phyloP scores from a whole-genome alignment of 106 monocot species.

The Dendrobium catenatum region DNA sequence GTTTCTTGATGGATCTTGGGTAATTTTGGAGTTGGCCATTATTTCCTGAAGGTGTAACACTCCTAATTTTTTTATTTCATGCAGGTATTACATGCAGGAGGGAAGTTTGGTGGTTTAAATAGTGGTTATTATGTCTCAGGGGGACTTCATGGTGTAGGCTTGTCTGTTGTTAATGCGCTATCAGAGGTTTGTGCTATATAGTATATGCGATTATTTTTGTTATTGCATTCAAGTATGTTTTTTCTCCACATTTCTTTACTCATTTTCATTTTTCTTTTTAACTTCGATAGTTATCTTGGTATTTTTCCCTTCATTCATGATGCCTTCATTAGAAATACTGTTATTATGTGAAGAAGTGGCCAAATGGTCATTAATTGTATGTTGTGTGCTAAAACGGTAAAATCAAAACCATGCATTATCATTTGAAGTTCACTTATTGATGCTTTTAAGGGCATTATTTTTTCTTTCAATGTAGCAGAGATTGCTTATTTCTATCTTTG shows the following conservation, averaged over 20 bases:
- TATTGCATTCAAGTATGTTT: background rate
- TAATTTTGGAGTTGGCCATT: background rate
- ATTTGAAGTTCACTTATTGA: background rate
- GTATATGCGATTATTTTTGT: background rate
- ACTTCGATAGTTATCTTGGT: background rate
- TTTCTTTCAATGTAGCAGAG: background rate
- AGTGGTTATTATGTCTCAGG: slow-evolving; percentile 96
- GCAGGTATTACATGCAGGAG: slow-evolving; percentile 92
- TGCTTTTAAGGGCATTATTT: background rate
- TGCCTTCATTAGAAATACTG: background rate
- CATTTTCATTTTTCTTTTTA: background rate
- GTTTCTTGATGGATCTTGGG: background rate
- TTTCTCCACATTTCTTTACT: background rate
- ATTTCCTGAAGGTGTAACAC: background rate
- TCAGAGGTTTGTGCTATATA: slow-evolving; percentile 73
- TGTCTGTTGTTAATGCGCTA: slow-evolving; percentile 98
- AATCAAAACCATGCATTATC: background rate
- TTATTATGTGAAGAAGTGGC: background rate
- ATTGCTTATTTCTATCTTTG: background rate
- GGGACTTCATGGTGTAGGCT: slow-evolving; percentile 93
- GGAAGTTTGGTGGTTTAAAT: slow-evolving; percentile 92
- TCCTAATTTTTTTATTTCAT: slow-evolving; percentile 5
- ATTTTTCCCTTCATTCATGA: background rate
- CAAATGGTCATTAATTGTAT: background rate
- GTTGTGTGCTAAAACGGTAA: background rate